Percentiles rank a stretch among this genome's conserved stretches.
Evolutionary conservation across 2,329 filamentous ascomycete genomes (phyloP).

Genomic region (Lachnellula willkommii): DNA sequence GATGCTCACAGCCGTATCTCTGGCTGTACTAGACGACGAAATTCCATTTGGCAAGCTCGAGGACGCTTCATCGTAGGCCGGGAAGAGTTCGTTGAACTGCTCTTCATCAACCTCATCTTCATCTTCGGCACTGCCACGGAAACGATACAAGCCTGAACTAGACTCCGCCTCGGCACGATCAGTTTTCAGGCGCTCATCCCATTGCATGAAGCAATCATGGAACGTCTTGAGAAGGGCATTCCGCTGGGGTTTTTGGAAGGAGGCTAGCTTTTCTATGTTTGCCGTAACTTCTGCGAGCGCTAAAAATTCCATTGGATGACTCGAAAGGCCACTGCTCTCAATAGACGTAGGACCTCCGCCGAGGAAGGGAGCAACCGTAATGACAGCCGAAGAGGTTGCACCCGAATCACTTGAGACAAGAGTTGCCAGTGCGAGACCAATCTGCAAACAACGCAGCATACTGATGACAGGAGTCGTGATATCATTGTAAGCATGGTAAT

Average conservation of each 20-base stretch:
- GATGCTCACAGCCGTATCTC: constrained; percentile 47
- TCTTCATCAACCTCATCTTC: constrained; percentile 68
- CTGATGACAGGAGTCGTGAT: constrained; percentile 72
- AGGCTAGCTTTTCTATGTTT: constrained; percentile 43
- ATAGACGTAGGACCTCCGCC: constrained; percentile 34
- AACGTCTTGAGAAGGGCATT: constrained; percentile 61
- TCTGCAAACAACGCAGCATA: constrained; percentile 70
- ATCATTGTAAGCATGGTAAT: constrained; percentile 78
- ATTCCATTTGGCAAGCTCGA: constrained; percentile 14
- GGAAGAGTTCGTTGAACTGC: constrained; percentile 78
- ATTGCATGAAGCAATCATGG: constrained; percentile 69
- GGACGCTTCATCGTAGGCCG: constrained; percentile 57
- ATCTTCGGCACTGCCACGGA: constrained; percentile 70
- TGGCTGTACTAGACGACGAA: constrained; percentile 11
- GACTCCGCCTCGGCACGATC: constrained; percentile 72
- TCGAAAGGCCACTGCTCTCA: constrained; percentile 12
- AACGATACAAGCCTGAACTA: constrained; percentile 75
- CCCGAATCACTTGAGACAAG: constrained; percentile 9
- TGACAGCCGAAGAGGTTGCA: constrained; percentile 29
- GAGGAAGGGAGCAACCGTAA: constrained; percentile 50
- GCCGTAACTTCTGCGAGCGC: constrained; percentile 41
- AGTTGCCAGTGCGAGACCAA: constrained; percentile 63
- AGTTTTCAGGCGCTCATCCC: constrained; percentile 69
- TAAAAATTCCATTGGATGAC: constrained; percentile 44
- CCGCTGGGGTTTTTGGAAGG: constrained; percentile 39